Conservation (phyloP, 352 stramenopile genomes). For the Globisporangium takayamanum region DNA sequence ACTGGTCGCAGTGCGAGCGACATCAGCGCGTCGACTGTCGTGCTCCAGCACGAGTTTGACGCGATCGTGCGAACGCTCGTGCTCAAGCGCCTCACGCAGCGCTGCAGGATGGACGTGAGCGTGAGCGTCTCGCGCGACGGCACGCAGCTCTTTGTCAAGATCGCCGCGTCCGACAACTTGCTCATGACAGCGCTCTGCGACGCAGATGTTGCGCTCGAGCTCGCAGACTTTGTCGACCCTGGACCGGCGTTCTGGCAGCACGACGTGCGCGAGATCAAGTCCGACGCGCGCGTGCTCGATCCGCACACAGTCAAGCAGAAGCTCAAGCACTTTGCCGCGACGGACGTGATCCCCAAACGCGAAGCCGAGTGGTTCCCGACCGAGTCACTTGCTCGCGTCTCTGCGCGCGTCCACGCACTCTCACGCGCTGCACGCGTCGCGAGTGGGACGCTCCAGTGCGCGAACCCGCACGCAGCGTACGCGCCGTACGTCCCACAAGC, state of each 20-base stretch:
- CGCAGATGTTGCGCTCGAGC: slow-evolving; percentile 42
- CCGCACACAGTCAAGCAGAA: slow-evolving; percentile 43
- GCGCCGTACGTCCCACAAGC: slow-evolving; percentile 35
- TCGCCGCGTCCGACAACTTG: slow-evolving; percentile 60
- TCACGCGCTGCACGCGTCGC: slow-evolving; percentile 24
- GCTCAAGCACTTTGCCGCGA: slow-evolving; percentile 32
- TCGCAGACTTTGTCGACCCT: slow-evolving; percentile 54
- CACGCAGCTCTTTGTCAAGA: slow-evolving; percentile 30
- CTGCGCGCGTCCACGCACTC: slow-evolving; percentile 44
- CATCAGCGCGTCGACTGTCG: slow-evolving; percentile 2
- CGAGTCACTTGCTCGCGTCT: slow-evolving; percentile 36
- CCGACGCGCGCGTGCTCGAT: slow-evolving; percentile 41
- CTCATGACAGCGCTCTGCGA: slow-evolving; percentile 52
- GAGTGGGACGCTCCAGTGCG: slow-evolving; percentile 14
- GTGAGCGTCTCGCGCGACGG: slow-evolving; percentile 46
- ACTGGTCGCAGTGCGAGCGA: slow-evolving; percentile 4
- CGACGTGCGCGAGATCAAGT: slow-evolving; percentile 34
- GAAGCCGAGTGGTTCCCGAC: slow-evolving; percentile 35
- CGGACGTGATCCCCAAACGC: slow-evolving; percentile 26
- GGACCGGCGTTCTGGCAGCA: slow-evolving; percentile 39
- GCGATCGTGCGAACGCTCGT: slow-evolving; percentile 53
- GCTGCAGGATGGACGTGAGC: slow-evolving; percentile 57
- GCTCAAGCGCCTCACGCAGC: slow-evolving; percentile 33
- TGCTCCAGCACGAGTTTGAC: slow-evolving; percentile 45
- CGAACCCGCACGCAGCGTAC: slow-evolving; percentile 26